A percentile compares a stretch with the other conserved stretches of the same genome.
These are phyloP conservation scores for Rhododendron williamsianum DNA, from an alignment of 148 eudicot genomes.

Conservation along the genomic window DNA sequence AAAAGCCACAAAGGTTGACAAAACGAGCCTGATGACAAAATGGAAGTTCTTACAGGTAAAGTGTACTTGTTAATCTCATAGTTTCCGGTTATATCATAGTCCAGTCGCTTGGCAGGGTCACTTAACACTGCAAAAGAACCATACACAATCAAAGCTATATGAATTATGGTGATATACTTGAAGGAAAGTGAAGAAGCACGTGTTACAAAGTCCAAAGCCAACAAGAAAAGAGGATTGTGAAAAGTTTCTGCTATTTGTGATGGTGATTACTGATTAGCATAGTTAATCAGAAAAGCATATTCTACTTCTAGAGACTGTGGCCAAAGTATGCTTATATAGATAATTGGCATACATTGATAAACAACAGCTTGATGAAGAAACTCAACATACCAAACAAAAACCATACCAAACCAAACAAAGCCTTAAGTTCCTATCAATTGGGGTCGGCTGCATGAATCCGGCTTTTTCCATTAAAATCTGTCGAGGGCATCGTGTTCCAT, in stretches of 20 bases:
- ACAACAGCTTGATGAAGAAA: neutral
- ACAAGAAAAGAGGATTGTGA: neutral
- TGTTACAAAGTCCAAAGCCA: neutral
- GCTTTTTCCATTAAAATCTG: neutral
- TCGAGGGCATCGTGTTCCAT: neutral
- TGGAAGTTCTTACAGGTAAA: conserved; percentile 33
- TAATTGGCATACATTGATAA: neutral
- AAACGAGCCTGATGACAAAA: neutral
- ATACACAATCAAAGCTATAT: neutral
- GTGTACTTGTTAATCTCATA: conserved; percentile 53
- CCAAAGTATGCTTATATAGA: neutral
- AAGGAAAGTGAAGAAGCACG: neutral
- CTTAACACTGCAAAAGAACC: conserved; percentile 40
- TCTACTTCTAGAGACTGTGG: neutral
- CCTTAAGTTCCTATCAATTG: neutral
- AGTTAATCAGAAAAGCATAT: neutral
- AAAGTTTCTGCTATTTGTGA: neutral
- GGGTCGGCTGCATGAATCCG: neutral
- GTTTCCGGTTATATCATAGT: conserved; percentile 54
- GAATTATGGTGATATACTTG: neutral
- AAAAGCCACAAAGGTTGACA: neutral
- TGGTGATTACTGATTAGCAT: neutral
- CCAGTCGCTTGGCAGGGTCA: conserved; percentile 52
- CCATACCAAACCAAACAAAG: neutral
- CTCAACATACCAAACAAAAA: neutral